These are phyloP conservation scores for Cynanchum wilfordii DNA, from an alignment of 257 asterid genomes.

Conservation along the genomic window DNA sequence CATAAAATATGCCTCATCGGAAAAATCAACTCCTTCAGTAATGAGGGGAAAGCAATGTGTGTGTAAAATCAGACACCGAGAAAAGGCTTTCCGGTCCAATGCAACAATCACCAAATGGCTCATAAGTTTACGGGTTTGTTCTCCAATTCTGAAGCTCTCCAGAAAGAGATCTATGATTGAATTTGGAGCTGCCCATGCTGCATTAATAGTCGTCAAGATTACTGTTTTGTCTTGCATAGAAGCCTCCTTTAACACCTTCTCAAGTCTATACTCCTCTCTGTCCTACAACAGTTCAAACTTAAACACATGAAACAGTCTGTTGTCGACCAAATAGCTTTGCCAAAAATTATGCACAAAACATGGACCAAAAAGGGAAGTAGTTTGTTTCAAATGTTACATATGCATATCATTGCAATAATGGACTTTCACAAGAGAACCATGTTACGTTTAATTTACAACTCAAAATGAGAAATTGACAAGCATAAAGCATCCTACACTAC, in stretches of 20 bases:
- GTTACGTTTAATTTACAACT: not conserved
- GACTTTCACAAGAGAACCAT: not conserved
- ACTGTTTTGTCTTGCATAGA: constrained; percentile 25
- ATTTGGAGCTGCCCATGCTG: constrained; percentile 28
- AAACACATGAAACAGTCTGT: not conserved
- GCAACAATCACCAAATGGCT: constrained; percentile 28
- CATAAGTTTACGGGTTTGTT: constrained; percentile 25
- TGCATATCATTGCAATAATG: not conserved
- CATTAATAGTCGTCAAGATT: constrained; percentile 24
- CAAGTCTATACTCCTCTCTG: constrained; percentile 30
- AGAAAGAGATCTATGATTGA: constrained; percentile 29
- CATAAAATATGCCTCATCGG: constrained; percentile 68
- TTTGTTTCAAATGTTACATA: not conserved
- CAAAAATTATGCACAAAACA: not conserved
- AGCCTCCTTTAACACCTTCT: constrained; percentile 24
- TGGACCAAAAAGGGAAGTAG: not conserved
- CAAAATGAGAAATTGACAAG: not conserved
- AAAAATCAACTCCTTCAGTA: constrained; percentile 49
- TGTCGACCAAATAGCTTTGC: not conserved
- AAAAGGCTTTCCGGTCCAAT: constrained; percentile 27
- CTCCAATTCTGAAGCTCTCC: constrained; percentile 34
- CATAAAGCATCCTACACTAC: not conserved
- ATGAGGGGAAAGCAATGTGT: constrained; percentile 54
- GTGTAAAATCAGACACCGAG: constrained; percentile 27
- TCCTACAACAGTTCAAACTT: constrained; percentile 22